Base-by-base conservation (phyloP, 176 grass and related monocot genomes). In the Triticum monococcum region DNA sequence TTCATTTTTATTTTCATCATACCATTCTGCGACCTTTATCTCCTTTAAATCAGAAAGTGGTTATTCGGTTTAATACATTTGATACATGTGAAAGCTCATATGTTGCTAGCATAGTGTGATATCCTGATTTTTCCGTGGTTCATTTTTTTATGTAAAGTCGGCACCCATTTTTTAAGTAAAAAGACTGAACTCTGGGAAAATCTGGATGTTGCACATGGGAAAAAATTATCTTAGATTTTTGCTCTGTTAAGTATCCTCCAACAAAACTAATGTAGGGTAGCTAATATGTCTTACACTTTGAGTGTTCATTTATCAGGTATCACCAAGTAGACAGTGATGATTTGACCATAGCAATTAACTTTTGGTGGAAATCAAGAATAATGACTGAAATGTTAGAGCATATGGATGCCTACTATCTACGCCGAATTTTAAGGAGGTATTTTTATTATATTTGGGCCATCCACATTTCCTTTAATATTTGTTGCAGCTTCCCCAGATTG, bases 311-410 rank as follows among this genome's bases (percentile, higher is more conserved):
- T 85, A 87, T 88, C 88, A 98, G 96, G 96, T 98, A 91, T 86
- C 96, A 98, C 72, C 96, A 98, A 91, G 93, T 98, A 62, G 91
- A 96, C 74, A 98, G 96, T 85, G 88, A 92, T 85, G 93, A 96
- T 92, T 92, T 98, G 85, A 98, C 93, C 23, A 90, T 96, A 76
- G 96, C 91, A 36, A 48, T 98, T 70, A 98, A 98, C 56, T 98
- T 96, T 88, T 98, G 96, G 93, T 98, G 96, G 93, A 95, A 89
- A 20, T 98, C 96, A 77, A 87, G 85, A 67, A 90, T 94, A 84
- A 96, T 96, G 93, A 83, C 86, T 41, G 77, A 96, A 78, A 92
- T 98, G 92, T 85, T 90, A 70, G 90, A 94, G 72, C 96, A 98
- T 86, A 98, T 96, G 96, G 96, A 98, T 91, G 92, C 88, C 28